A percentile compares a stretch with the other conserved stretches of the same genome.
These are phyloP conservation scores for Lactifluus echinatus DNA, from an alignment of 768 basidiomycete genomes.

Conservation along the genomic window DNA sequence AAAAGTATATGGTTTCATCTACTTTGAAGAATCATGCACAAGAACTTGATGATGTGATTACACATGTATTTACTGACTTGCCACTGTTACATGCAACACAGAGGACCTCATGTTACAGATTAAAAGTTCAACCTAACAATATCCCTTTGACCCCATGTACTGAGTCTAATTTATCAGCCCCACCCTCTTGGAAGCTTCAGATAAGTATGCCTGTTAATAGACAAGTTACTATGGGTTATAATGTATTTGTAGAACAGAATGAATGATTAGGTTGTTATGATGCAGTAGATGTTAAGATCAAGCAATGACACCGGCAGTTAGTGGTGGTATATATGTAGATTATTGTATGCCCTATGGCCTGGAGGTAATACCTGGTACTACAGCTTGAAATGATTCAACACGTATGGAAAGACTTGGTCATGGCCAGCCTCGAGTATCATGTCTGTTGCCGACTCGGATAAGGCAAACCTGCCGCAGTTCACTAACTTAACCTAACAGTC, in stretches of 20 bases:
- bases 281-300: too few relatives aligned
- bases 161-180: conserved; percentile 1
- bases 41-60: not conserved
- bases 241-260: not conserved
- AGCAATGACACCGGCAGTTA: too few relatives aligned
- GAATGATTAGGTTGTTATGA: not conserved
- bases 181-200: not conserved
- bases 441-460: too few relatives aligned
- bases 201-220: not conserved
- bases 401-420: too few relatives aligned
- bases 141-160: not conserved
- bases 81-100: not conserved
- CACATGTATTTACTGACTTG: not conserved
- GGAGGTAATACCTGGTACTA: conserved; percentile 76
- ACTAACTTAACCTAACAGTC: too few relatives aligned
- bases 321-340: too few relatives aligned
- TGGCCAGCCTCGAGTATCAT: too few relatives aligned
- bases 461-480: too few relatives aligned
- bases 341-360: too few relatives aligned
- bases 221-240: not conserved
- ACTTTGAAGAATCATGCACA: not conserved
- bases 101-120: not conserved
- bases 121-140: not conserved
- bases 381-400: conserved; percentile 74
- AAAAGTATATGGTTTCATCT: not conserved